Conservation (phyloP, 2,329 filamentous ascomycete genomes). For the Apiospora arundinis region DNA sequence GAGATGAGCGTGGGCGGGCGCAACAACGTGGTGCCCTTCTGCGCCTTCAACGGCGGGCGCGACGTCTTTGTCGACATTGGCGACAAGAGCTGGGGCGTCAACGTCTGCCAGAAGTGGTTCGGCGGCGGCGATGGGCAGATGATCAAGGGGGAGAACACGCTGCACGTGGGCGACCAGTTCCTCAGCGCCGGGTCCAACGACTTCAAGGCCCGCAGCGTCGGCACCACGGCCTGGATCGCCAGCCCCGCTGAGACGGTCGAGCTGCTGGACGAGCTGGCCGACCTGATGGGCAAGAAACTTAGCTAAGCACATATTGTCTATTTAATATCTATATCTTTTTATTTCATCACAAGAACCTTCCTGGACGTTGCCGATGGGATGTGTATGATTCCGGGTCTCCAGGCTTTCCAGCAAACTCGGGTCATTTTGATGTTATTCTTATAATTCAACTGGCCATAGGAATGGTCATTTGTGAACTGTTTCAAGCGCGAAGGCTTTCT, state of each 20-base stretch:
- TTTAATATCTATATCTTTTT: neutral
- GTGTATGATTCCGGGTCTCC: neutral
- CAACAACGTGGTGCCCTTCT: constrained; percentile 74
- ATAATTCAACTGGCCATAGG: neutral
- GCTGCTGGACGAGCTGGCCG: constrained; percentile 81
- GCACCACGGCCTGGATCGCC: constrained; percentile 96
- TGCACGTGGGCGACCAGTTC: constrained; percentile 98
- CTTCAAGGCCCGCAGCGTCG: constrained; percentile 91
- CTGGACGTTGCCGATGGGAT: no score
- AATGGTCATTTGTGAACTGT: neutral
- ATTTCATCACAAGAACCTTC: neutral
- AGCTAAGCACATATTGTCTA: constrained; percentile 28
- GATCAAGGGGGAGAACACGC: constrained; percentile 76
- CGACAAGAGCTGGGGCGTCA: constrained; percentile 95
- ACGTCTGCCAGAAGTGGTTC: constrained; percentile 91
- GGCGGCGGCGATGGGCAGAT: constrained; percentile 46
- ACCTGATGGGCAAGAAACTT: constrained; percentile 58
- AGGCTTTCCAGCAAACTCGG: neutral
- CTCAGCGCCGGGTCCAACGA: constrained; percentile 94
- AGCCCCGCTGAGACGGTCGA: constrained; percentile 90
- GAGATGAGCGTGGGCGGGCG: constrained; percentile 74
- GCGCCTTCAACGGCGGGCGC: constrained; percentile 96
- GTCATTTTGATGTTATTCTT: neutral
- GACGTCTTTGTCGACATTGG: constrained; percentile 99
- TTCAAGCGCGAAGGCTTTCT: neutral